These are phyloP conservation scores for Colletotrichum costaricense DNA, from an alignment of 2,329 filamentous ascomycete species.

Conservation along the genomic window DNA sequence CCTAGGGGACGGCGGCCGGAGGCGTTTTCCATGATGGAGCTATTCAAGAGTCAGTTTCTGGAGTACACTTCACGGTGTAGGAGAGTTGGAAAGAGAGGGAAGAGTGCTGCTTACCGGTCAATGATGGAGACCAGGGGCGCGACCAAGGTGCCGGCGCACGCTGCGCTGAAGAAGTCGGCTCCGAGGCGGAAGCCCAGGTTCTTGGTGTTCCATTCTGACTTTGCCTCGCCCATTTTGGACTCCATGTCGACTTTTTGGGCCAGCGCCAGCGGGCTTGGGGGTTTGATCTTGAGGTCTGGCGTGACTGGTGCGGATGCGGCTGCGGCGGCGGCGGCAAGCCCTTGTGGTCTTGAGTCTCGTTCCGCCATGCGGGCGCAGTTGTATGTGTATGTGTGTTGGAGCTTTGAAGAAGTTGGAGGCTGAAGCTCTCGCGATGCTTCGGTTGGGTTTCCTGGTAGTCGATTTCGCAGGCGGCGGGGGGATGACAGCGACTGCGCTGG, in stretches of 20 bases:
- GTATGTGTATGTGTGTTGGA: not conserved
- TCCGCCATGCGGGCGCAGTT: constrained; percentile 25
- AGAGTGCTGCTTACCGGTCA: constrained; percentile 70
- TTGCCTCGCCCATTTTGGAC: constrained; percentile 21
- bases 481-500: not conserved
- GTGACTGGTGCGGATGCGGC: constrained; percentile 1
- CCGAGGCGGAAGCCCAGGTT: constrained; percentile 75
- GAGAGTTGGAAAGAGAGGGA: no score
- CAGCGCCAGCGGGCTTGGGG: constrained; percentile 48
- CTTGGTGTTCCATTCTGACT: constrained; percentile 76
- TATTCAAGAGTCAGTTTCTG: constrained; percentile 43
- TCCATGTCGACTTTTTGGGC: constrained; percentile 39
- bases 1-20: constrained; percentile 72
- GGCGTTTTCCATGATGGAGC: constrained; percentile 85
- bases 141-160: constrained; percentile 78
- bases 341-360: constrained; percentile 28
- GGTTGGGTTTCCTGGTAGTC: not conserved
- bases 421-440: not conserved
- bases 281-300: constrained; percentile 32
- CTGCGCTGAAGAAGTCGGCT: constrained; percentile 76
- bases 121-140: constrained; percentile 90
- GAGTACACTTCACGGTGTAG: no score
- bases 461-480: not conserved
- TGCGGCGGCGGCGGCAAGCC: constrained; percentile 16
- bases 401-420: not conserved